phyloP scores from a whole-genome alignment of 1,284 basidiomycete species.

The Heterobasidion irregulare region DNA sequence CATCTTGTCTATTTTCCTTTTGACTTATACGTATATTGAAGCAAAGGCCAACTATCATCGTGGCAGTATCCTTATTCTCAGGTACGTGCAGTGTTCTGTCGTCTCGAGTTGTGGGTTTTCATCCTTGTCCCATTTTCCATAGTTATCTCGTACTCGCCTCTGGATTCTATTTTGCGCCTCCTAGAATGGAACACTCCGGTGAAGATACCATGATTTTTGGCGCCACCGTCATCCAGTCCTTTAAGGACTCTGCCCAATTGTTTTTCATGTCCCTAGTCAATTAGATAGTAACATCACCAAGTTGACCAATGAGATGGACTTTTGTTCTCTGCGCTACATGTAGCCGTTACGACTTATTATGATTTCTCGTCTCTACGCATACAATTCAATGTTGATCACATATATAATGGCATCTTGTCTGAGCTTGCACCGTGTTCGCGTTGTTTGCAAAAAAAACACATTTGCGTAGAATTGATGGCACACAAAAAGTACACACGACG shows the following conservation, averaged over 20 bases:
- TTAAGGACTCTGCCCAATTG: not conserved
- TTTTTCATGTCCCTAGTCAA: not conserved
- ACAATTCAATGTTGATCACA: not conserved
- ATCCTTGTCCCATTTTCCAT: constrained; percentile 2
- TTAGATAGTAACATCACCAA: not conserved
- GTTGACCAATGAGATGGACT: not conserved
- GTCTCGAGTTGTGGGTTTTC: not conserved
- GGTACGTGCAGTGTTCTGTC: constrained; percentile 35
- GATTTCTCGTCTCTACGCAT: not conserved
- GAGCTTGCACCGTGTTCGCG: too few relatives aligned
- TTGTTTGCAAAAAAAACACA: too few relatives aligned
- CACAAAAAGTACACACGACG: too few relatives aligned
- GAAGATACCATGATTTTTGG: not conserved
- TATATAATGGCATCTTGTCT: not conserved
- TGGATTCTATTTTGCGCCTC: constrained; percentile 74
- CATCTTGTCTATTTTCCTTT: constrained; percentile 89
- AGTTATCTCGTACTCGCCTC: constrained; percentile 76
- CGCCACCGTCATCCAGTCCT: not conserved
- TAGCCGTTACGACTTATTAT: not conserved
- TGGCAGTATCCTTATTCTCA: constrained; percentile 86
- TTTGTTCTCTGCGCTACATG: not conserved
- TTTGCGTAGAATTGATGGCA: too few relatives aligned
- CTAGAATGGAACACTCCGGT: not conserved
- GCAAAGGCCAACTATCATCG: constrained; percentile 96
- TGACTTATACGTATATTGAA: constrained; percentile 99